A percentile compares a stretch with the other conserved stretches of the same genome.
Evolutionary conservation across 495 filamentous ascomycete genomes (phyloP).

Genomic region (Lophium mytilinum): DNA sequence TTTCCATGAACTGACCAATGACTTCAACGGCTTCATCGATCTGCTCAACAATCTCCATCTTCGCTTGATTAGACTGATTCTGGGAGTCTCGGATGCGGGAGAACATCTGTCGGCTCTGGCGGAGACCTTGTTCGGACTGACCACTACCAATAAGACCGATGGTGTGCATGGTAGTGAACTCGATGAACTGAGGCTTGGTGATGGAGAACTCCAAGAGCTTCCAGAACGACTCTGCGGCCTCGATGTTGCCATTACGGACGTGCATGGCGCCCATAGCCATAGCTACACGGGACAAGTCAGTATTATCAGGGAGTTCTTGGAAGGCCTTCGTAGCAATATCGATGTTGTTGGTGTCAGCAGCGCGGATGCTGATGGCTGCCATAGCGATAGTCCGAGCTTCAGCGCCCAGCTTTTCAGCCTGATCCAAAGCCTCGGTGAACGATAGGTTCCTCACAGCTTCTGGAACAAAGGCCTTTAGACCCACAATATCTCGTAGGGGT

Average conservation of each 20-base stretch:
- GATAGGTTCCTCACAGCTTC: slow-evolving; percentile 56
- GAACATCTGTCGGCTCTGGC: slow-evolving; percentile 75
- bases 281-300: slow-evolving; percentile 53
- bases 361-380: slow-evolving; percentile 51
- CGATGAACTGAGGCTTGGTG: slow-evolving; percentile 50
- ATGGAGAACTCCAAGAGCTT: slow-evolving; percentile 45
- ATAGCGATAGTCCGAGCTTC: slow-evolving; percentile 46
- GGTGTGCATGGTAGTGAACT: slow-evolving; percentile 79
- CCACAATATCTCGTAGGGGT: slow-evolving; percentile 60
- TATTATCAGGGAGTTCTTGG: slow-evolving; percentile 36
- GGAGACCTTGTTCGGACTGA: slow-evolving; percentile 65
- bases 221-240: slow-evolving; percentile 70
- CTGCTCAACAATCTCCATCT: slow-evolving; percentile 57
- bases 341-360: slow-evolving; percentile 73
- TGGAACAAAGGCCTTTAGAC: slow-evolving; percentile 65
- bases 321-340: slow-evolving; percentile 63
- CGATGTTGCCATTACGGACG: slow-evolving; percentile 68
- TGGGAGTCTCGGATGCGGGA: slow-evolving; percentile 58
- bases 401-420: slow-evolving; percentile 43
- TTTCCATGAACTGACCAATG: slow-evolving; percentile 50
- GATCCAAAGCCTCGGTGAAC: slow-evolving; percentile 58
- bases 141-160: slow-evolving; percentile 74
- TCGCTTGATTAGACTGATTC: slow-evolving; percentile 30
- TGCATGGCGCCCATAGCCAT: slow-evolving; percentile 80
- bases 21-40: slow-evolving; percentile 84